Evolutionary conservation across 208 protist species (phyloP), one percentile per base, ranked within the genome.

Genomic region (Novymonas esmeraldas): DNA sequence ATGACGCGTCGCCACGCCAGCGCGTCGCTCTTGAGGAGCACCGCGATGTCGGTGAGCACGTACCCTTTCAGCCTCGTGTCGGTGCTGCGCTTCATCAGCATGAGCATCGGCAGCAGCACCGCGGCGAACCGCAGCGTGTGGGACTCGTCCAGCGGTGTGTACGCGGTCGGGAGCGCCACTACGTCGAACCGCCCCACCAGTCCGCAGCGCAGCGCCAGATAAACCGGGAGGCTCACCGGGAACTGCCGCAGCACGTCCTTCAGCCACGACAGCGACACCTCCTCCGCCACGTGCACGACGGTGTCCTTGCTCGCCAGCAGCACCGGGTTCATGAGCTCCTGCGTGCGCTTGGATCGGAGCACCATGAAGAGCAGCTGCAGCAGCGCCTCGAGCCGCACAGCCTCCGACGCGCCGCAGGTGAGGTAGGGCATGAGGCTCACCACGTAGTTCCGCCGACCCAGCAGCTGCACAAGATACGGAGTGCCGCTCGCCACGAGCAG

Each of bases 251-350:
- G 59, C 24, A 83, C 74, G 31, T 87, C 78, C n/a, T 63, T 71
- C 26, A 96, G 55, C 87, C 85, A 94, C 33, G 78, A 76, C 16
- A 96, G 73, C n/a, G 82, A 92, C 46, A 90, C 78, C 58, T 88
- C 82, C 31, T 79, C 68, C 10, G 44, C 48, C 10, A 87, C 79
- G 67, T 93, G 85, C 46, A 92, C 84, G 9, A 76, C 62, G 3
- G 78, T 80, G 28, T 90, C 87, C 34, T 74, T 61, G 44, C 70
- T 65, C 13, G 64, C 63, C 28, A 89, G 39, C 51, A 92, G 52
- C 20, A 76, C 58, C 9, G 90, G 81, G 61, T 90, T 94, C 77
- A 96, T 81, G 26, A 93, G 70, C 71, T 93, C 85, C 64, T 94
- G 87, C 11, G 84, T 90, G 22, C 77, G 71, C 60, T 80, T 70